Percentiles rank a stretch among this genome's conserved stretches.
These are phyloP conservation scores for Tuber brumale DNA, from an alignment of 495 filamentous ascomycete species.

Conservation along the genomic window DNA sequence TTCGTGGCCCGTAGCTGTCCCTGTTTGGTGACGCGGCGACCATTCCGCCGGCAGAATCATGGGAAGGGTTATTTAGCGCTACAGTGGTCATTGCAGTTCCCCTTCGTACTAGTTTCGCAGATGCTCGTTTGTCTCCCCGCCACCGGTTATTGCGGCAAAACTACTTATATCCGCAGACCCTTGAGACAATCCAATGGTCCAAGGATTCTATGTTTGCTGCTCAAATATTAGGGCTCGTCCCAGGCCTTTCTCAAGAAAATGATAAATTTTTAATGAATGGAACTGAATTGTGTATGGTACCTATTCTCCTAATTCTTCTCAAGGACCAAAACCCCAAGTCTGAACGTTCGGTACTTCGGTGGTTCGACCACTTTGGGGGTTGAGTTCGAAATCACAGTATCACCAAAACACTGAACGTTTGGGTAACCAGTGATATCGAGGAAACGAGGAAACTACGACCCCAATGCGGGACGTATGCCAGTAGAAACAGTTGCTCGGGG, in stretches of 20 bases:
- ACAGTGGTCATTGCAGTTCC: not conserved
- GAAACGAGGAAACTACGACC: conserved; percentile 1
- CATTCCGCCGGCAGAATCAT: not conserved
- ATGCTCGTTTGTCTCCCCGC: not conserved
- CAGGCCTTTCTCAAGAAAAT: not conserved
- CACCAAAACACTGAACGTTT: conserved; percentile 5
- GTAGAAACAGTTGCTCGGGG: not conserved
- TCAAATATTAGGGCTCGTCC: not conserved
- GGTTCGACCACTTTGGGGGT: not conserved
- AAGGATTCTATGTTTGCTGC: not conserved
- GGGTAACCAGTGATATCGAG: conserved; percentile 2
- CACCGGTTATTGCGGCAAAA: not conserved
- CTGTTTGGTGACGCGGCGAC: not conserved
- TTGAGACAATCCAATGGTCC: not conserved
- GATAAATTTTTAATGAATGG: not conserved
- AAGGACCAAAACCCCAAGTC: not conserved
- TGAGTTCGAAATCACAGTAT: conserved; percentile 6
- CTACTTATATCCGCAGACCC: conserved; percentile 13
- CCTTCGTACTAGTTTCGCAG: not conserved
- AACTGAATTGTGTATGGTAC: not conserved
- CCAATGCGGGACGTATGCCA: conserved; percentile 3
- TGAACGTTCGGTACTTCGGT: not conserved
- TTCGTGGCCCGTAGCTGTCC: conserved; percentile 14
- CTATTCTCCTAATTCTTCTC: not conserved
- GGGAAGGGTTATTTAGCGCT: conserved; percentile 5